Base-by-base conservation (phyloP, 2,329 filamentous ascomycete species). In the Colletotrichum liriopes region DNA sequence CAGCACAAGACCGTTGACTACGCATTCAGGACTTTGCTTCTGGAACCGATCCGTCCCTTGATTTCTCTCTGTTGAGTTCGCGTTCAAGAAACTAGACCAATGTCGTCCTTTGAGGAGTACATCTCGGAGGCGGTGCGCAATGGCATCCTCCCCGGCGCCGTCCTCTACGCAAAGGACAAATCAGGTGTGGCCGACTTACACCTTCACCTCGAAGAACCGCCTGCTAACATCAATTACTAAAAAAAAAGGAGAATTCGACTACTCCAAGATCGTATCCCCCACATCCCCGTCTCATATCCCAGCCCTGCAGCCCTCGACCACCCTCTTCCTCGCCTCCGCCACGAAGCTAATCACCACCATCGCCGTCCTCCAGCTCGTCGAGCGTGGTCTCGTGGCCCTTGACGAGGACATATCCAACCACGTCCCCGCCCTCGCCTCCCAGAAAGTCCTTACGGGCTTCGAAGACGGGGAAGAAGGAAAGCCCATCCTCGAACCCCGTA, bases 331-430 rank as follows among this genome's bases (percentile, higher is more conserved):
- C 0, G 81, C 81, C 5, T 84, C 81, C 5, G 79, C 77, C 7
- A 82, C 79, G 45, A 86, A 86, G 72, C 77, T 91, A 3, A 72
- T 89, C 59, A 84, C 88, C 4, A 83, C 84, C 1, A 83, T 91
- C 60, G 84, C 88, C 5, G 83, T 84, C 1, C 75, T 91, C 37
- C 86, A 89, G 71, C 84, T 86, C 62, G 86, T 90, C 4, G 88
- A 91, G 43, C 82, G 85, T 9, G 84, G 84, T 2, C 77, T 84
- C 9, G 75, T 88, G 11, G 78, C 75, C 3, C 79, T 89, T 0
- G 84, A 87, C 49, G 84, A 84, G 14, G 85, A 88, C 74, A 77
- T 89, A 0, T 77, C 81, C 0, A 45, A 64, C 2, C 74, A 85
- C 47, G 74, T 88, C 4, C 86, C 86, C 1, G 84, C 84, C 26